phyloP scores from a whole-genome alignment of 2,329 filamentous ascomycete species.

The Ophiocordyceps unilateralis region DNA sequence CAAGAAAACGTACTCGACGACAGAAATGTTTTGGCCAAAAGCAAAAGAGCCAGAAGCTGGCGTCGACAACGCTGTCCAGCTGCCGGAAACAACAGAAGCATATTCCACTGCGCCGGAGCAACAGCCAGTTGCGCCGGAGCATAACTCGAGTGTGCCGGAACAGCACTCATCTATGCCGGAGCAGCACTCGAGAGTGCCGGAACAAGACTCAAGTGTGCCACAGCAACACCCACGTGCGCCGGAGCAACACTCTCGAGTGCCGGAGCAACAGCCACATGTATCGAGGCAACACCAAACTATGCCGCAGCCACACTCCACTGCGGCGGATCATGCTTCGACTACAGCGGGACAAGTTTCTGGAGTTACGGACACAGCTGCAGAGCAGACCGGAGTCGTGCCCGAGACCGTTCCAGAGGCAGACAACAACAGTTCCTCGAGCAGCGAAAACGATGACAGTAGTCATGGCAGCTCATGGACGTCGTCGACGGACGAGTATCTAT shows the following conservation, averaged over 20 bases:
- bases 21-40: neutral
- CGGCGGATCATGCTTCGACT: no score
- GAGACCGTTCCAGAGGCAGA: neutral
- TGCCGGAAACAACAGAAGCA: neutral
- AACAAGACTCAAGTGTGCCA: neutral
- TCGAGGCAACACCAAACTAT: no score
- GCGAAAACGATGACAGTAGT: neutral
- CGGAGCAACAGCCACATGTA: neutral
- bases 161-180: no score
- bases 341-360: no score
- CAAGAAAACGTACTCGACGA: neutral
- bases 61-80: neutral
- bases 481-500: neutral
- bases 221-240: no score
- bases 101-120: neutral
- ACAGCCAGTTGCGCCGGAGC: neutral
- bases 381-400: neutral
- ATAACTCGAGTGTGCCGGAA: no score
- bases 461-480: neutral
- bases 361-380: neutral
- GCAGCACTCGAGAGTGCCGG: neutral
- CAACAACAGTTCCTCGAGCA: neutral
- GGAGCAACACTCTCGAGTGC: neutral
- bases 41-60: neutral
- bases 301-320: no score